Evolutionary conservation across 768 basidiomycete species (phyloP).

Genomic region (Lyophyllum semitale): DNA sequence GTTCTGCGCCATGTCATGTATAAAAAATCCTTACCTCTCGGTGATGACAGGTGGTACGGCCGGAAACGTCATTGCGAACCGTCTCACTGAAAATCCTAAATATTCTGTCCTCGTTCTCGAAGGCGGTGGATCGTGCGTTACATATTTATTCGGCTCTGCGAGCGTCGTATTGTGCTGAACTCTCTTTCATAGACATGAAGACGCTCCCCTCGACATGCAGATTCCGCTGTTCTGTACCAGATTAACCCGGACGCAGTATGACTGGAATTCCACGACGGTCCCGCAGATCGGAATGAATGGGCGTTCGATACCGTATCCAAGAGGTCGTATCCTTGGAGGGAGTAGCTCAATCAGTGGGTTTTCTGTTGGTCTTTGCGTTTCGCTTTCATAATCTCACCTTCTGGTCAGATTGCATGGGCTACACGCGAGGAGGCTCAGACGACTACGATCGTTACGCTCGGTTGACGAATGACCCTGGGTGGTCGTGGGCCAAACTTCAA

Average conservation of each 20-base stretch:
- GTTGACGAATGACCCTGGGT: conserved; percentile 29
- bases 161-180: background rate
- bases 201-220: conserved; percentile 6
- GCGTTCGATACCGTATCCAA: conserved; percentile 21
- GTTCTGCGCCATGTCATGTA: too few relatives aligned
- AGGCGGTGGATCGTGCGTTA: conserved; percentile 12
- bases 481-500: conserved; percentile 32
- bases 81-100: conserved; percentile 10
- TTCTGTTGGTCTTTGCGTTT: background rate
- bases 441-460: conserved; percentile 32
- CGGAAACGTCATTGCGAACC: conserved; percentile 13
- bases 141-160: background rate
- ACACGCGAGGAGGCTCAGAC: conserved; percentile 31
- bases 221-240: conserved; percentile 18
- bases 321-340: conserved; percentile 32
- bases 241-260: conserved; percentile 19
- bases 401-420: conserved; percentile 34
- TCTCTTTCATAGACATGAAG: conserved; percentile 4
- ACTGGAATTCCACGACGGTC: conserved; percentile 33
- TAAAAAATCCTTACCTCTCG: too few relatives aligned
- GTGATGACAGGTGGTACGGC: conserved; percentile 13
- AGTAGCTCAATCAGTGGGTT: conserved; percentile 29
- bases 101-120: conserved; percentile 8
- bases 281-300: conserved; percentile 26
- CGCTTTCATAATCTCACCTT: background rate